phyloP scores from a whole-genome alignment of 2,329 filamentous ascomycete genomes.

The Exophiala dermatitidis region DNA sequence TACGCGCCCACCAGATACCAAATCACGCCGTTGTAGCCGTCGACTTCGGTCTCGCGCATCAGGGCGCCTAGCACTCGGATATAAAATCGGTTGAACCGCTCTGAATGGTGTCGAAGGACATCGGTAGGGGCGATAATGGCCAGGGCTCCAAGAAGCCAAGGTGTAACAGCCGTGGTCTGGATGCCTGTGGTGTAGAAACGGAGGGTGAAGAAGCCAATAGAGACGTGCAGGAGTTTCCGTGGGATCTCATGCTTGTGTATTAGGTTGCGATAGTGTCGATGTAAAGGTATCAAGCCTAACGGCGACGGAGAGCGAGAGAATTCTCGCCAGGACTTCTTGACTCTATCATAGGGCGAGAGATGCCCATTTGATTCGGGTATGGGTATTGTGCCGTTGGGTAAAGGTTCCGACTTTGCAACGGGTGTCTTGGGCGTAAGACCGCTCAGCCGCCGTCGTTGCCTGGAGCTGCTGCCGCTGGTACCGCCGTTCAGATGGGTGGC shows the following conservation, averaged over 20 bases:
- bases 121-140: conserved; percentile 80
- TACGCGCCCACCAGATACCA: conserved; percentile 91
- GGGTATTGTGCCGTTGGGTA: conserved; percentile 34
- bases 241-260: conserved; percentile 97
- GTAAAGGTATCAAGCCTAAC: conserved; percentile 88
- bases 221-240: conserved; percentile 85
- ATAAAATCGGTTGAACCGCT: conserved; percentile 77
- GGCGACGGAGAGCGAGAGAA: conserved; percentile 88
- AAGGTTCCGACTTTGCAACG: conserved; percentile 35
- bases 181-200: conserved; percentile 75
- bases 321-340: conserved; percentile 62
- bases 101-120: conserved; percentile 72
- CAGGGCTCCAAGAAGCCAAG: conserved; percentile 71
- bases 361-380: conserved; percentile 53
- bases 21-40: conserved; percentile 92
- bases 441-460: conserved; percentile 43
- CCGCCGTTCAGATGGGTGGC: conserved; percentile 25
- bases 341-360: conserved; percentile 61
- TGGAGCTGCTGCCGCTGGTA: conserved; percentile 15
- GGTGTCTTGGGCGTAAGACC: conserved; percentile 45
- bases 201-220: conserved; percentile 89
- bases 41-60: conserved; percentile 94
- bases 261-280: conserved; percentile 82
- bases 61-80: conserved; percentile 76
- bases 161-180: conserved; percentile 70